These are phyloP conservation scores for Carallia brachiata DNA, from an alignment of 345 rosid genomes.

Conservation along the genomic window DNA sequence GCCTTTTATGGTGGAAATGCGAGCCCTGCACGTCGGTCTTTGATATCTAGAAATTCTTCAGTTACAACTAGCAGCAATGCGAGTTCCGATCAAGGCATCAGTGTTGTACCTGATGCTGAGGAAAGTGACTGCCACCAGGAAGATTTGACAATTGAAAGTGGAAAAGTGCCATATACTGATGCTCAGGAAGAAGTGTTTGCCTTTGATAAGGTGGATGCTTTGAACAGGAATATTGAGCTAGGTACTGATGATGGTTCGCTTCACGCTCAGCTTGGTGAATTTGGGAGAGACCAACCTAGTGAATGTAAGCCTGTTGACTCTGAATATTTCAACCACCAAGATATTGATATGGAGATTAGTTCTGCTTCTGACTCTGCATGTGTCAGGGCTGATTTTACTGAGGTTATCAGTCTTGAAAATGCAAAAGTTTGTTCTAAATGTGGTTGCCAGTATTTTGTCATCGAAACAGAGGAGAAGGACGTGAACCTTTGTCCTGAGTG, in stretches of 20 bases:
- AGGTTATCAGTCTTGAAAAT: constrained; percentile 40
- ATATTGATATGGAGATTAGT: constrained; percentile 40
- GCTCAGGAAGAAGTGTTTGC: constrained; percentile 57
- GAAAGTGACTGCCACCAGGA: constrained; percentile 49
- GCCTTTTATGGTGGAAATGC: constrained; percentile 73
- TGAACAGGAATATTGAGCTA: constrained; percentile 38
- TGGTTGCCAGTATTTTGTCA: constrained; percentile 47
- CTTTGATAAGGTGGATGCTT: constrained; percentile 53
- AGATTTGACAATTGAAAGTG: constrained; percentile 37
- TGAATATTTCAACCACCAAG: constrained; percentile 42
- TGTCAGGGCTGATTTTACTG: constrained; percentile 40
- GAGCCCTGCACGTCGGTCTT: constrained; percentile 53
- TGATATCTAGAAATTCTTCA: constrained; percentile 66
- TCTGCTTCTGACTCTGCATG: constrained; percentile 40
- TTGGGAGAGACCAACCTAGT: constrained; percentile 35
- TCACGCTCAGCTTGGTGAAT: constrained; percentile 38
- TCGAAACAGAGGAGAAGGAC: constrained; percentile 39
- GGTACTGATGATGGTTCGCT: constrained; percentile 38
- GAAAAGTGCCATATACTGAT: constrained; percentile 34
- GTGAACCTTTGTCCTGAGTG: constrained; percentile 68
- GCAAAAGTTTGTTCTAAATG: constrained; percentile 58
- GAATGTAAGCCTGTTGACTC: constrained; percentile 38
- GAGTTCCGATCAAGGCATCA: constrained; percentile 60
- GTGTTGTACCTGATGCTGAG: constrained; percentile 49
- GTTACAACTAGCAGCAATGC: constrained; percentile 64